Base-by-base conservation (phyloP, 331 rosid species). In the Rhamnella rubrinervis region DNA sequence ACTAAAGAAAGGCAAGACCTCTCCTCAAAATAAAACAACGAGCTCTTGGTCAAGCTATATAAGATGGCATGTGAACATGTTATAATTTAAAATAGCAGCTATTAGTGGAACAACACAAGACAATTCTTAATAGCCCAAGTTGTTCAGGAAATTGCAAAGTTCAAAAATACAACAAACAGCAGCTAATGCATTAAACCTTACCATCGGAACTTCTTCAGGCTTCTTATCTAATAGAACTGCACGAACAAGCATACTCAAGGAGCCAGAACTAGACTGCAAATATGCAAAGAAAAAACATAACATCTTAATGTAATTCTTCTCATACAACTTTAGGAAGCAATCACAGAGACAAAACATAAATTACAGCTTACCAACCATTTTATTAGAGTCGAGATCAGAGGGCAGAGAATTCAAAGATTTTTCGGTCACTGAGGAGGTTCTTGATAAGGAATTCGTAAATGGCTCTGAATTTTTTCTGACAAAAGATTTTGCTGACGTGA, bases 121-220 rank as follows among this genome's bases (percentile, higher is more conserved):
- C 41, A 46, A 23, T 47, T 35, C 25, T 31, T 62, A 41, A 1
- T 39, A 64, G 25, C 44, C 16, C 56, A 35, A 50, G 61, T 71
- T 70, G 38, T 65, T 14, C 49, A 55, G 46, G 39, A 65, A 65
- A 44, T 19, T 16, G 46, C 35, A 16, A 65, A 56, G 44, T 61
- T 57, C 52, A 49, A 10, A 7, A 55, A 46, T 25, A 60, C 19
- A 55, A 28, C 5, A 57, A 73, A 67, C 59, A 67, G 44, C 52
- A 19, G 49, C 8, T 56, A 71, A 20, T 59, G 60, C 50, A 40
- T 20, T 38, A 66, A 59, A 59, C 53, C 84, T 68, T 86, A 95
- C 99, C 91, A 2, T 77, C 20, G 96, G 95, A 73, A 95, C 86
- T 83, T 95, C 99, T 64, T 95, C 99, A 65, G 96, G 99, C 75